Evolutionary conservation across 768 basidiomycete species (phyloP).

Genomic region (Boletus fagicola): DNA sequence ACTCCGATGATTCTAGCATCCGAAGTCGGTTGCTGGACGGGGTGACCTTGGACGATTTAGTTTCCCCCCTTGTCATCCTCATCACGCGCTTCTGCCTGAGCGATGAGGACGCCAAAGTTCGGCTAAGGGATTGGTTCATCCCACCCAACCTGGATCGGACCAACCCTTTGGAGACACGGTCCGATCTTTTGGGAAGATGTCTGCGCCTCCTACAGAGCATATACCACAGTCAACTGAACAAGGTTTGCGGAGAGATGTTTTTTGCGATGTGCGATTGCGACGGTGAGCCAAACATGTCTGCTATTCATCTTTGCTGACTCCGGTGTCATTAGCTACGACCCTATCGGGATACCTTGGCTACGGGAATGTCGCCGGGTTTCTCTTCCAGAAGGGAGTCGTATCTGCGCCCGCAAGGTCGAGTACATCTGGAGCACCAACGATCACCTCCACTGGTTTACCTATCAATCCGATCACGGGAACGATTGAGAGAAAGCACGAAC

Average conservation of each 20-base stretch:
- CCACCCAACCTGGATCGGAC: constrained; percentile 82
- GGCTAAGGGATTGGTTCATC: constrained; percentile 66
- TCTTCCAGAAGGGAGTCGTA: constrained; percentile 88
- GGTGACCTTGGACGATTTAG: constrained; percentile 67
- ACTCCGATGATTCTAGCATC: constrained; percentile 63
- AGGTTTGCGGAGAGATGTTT: constrained; percentile 82
- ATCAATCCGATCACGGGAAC: constrained; percentile 92
- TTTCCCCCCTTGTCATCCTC: constrained; percentile 75
- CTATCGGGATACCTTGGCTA: constrained; percentile 86
- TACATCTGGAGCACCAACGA: constrained; percentile 33
- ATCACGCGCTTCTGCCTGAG: constrained; percentile 67
- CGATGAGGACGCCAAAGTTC: constrained; percentile 53
- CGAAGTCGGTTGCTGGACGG: constrained; percentile 44
- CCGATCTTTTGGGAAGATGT: constrained; percentile 75
- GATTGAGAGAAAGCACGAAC: constrained; percentile 39
- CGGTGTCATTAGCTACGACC: constrained; percentile 49
- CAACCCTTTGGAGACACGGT: constrained; percentile 65
- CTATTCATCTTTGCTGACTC: neutral
- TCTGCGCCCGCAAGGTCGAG: constrained; percentile 46
- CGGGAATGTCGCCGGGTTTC: constrained; percentile 92
- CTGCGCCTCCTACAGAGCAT: constrained; percentile 74
- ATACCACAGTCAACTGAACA: constrained; percentile 70
- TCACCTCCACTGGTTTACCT: constrained; percentile 38
- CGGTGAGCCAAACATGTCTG: constrained; percentile 36
- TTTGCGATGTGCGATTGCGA: constrained; percentile 82